Conservation (phyloP, 176 grass and related monocot genomes). For the Oropetium thomaeum region DNA sequence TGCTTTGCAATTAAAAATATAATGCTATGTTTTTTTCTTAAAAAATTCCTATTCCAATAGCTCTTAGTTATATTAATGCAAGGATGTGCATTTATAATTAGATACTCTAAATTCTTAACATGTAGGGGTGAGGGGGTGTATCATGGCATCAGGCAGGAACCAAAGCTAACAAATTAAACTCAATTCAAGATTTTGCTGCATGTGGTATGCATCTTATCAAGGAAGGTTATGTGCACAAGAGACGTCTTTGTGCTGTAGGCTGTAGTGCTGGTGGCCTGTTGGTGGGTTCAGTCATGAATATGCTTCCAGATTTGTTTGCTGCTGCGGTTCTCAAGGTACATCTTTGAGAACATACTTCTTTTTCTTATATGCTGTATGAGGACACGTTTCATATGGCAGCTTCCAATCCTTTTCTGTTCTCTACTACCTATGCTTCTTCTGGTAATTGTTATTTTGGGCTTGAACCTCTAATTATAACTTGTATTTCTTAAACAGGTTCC, state of each 20-base stretch:
- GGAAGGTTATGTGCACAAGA: conserved; percentile 77
- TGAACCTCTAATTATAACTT: conserved; percentile 10
- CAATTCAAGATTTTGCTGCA: conserved; percentile 78
- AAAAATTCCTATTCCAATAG: neutral
- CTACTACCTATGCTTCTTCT: neutral
- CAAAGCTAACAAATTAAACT: conserved; percentile 79
- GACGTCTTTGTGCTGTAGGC: conserved; percentile 74
- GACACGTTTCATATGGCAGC: neutral
- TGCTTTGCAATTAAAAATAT: conserved; percentile 7
- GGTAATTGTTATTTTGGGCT: neutral
- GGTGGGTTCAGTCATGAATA: conserved; percentile 73
- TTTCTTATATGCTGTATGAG: neutral
- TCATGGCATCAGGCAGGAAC: conserved; percentile 76
- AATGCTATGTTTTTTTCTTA: neutral
- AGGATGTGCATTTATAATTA: neutral
- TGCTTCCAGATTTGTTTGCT: conserved; percentile 76
- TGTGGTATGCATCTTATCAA: conserved; percentile 72
- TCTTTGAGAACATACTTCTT: neutral
- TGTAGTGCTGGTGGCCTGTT: conserved; percentile 84
- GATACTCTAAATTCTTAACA: conserved; percentile 17
- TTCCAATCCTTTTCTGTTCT: neutral
- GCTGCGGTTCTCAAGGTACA: conserved; percentile 90
- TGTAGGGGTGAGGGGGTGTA: conserved; percentile 68
- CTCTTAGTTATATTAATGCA: conserved; percentile 5
- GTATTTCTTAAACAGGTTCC: conserved; percentile 62